Conservation (phyloP, 257 asterid species). For the Schizonepeta tenuifolia region DNA sequence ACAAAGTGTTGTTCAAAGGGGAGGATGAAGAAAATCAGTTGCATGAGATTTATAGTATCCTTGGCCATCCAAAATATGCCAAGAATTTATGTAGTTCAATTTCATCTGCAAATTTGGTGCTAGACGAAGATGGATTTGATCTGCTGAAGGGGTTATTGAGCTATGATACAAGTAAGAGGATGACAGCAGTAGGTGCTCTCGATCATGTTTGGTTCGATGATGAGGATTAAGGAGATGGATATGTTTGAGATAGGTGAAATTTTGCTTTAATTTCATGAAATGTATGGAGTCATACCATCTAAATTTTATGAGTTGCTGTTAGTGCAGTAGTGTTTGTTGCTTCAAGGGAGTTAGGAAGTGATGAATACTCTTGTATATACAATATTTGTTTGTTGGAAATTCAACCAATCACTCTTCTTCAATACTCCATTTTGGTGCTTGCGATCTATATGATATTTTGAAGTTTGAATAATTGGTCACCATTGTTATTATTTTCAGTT, state of each 20-base stretch:
- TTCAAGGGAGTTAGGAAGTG: slow-evolving; percentile 20
- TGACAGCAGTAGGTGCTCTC: neutral
- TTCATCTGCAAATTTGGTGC: neutral
- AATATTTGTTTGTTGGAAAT: slow-evolving; percentile 20
- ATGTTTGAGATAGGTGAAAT: neutral
- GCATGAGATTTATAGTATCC: neutral
- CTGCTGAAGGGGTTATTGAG: neutral
- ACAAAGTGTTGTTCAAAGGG: neutral
- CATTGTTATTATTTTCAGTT: neutral
- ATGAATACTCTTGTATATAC: neutral
- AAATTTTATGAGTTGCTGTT: neutral
- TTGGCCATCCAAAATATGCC: neutral
- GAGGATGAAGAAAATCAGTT: neutral
- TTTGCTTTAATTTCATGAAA: neutral
- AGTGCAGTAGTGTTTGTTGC: slow-evolving; percentile 12
- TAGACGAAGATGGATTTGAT: neutral
- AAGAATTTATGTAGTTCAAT: neutral
- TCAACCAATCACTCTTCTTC: slow-evolving; percentile 35
- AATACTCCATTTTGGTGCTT: slow-evolving; percentile 30
- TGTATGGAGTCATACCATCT: neutral
- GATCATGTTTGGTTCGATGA: neutral
- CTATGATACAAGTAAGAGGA: neutral
- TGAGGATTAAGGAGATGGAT: neutral
- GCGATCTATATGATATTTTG: too few relatives aligned
- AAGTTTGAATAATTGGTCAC: too few relatives aligned